Evolutionary conservation across 1,139 yeast genomes (phyloP).

Genomic region (Ogataea hybrid): DNA sequence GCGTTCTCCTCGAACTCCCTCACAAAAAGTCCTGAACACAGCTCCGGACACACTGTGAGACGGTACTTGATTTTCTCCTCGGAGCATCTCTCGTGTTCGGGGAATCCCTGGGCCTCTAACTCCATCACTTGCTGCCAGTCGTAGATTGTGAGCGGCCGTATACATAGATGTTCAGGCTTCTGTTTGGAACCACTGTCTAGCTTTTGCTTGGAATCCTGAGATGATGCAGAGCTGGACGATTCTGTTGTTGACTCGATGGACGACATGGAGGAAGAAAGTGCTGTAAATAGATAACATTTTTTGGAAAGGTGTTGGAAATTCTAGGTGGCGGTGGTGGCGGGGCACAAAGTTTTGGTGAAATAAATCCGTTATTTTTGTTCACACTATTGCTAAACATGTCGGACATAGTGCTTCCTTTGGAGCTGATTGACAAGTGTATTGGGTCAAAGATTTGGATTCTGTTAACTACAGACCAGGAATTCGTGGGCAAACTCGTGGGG

Average conservation of each 20-base stretch:
- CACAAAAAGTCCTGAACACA: constrained; percentile 82
- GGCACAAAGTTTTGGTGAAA: background rate
- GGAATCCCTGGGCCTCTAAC: constrained; percentile 72
- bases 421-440: constrained; percentile 82
- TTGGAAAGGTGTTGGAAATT: background rate
- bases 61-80: constrained; percentile 66
- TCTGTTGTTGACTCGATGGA: constrained; percentile 18
- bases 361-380: background rate
- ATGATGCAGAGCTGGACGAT: constrained; percentile 17
- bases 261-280: constrained; percentile 7
- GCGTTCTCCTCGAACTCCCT: constrained; percentile 49
- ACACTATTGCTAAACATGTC: constrained; percentile 2
- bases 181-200: constrained; percentile 6
- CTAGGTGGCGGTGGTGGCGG: constrained; percentile 5
- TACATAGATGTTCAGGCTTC: constrained; percentile 63
- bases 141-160: constrained; percentile 74
- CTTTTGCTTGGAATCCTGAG: constrained; percentile 13
- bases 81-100: constrained; percentile 65
- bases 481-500: constrained; percentile 82
- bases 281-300: constrained; percentile 3
- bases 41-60: constrained; percentile 80
- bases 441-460: constrained; percentile 80
- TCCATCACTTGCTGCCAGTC: constrained; percentile 62
- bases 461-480: constrained; percentile 72
- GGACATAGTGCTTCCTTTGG: constrained; percentile 59